Evolutionary conservation across 2,329 filamentous ascomycete species (phyloP), one percentile per base, ranked within the genome.

Genomic region (Botrytis elliptica): DNA sequence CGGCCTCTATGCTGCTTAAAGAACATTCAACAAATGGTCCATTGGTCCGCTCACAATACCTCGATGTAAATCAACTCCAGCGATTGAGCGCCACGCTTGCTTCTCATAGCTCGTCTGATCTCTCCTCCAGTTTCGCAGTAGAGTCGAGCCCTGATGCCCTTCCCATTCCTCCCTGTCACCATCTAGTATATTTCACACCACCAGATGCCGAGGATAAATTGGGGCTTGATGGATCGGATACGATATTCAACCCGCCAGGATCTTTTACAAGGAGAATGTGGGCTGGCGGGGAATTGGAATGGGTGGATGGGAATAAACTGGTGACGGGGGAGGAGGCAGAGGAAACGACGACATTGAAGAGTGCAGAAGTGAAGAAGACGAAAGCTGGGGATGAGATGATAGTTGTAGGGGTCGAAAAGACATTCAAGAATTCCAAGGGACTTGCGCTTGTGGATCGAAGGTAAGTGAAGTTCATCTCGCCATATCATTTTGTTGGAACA

Each of bases 201-300:
- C 82, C 82, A 0, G 86, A 86, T 7, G 75, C 87, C 0, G 89
- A 91, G 77, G 75, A 79, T 0, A 84, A 87, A 10, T 84, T 92
- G 0, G 89, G 89, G 0, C 75, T 79, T 0, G 90, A 92, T 79
- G 90, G 90, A 22, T 90, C 88, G 0, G 90, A 92, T 81, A 82
- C 79, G 1, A 86, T 86, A 0, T 91, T 88, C 79, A 91, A 90
- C 76, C 86, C 89, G 0, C 84, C 87, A 0, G 75, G 82, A 4
- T 89, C 89, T 0, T 92, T 91, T 73, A 90, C 88, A 2, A 82
- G 89, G 44, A 84, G 90, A 20, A 91, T 92, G 90, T 92, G 90
- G 90, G 90, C 90, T 0, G 90, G 89, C 1, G 90, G 90, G 0
- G 83, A 84, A 73, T 87, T 91, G 81, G 79, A 80, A 22, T 90